These are phyloP conservation scores for Epicoccum sorghinum DNA, from an alignment of 2,329 filamentous ascomycete genomes.

Conservation along the genomic window DNA sequence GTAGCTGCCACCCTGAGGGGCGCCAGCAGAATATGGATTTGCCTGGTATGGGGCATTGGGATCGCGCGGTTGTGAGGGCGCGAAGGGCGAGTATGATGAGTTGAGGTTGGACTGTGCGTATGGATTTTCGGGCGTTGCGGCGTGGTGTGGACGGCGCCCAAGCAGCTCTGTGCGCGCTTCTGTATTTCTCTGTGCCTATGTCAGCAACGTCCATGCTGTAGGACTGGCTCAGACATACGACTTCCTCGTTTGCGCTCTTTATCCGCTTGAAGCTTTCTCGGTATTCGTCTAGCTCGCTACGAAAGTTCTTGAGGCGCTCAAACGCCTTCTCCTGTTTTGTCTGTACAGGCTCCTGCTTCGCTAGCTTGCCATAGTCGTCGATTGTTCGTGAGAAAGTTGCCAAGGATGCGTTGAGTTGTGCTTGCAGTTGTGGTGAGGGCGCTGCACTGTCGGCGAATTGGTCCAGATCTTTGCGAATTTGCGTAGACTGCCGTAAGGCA, in stretches of 20 bases:
- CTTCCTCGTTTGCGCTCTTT: slow-evolving; percentile 78
- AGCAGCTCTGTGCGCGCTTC: slow-evolving; percentile 82
- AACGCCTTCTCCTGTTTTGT: slow-evolving; percentile 91
- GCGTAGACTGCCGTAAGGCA: slow-evolving; percentile 81
- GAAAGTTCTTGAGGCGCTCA: slow-evolving; percentile 85
- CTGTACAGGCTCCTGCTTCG: slow-evolving; percentile 85
- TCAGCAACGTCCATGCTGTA: slow-evolving; percentile 4
- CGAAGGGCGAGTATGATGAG: slow-evolving; percentile 38
- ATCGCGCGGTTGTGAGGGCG: slow-evolving; percentile 36
- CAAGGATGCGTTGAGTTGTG: slow-evolving; percentile 57
- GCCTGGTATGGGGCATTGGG: slow-evolving; percentile 44
- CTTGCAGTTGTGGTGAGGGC: slow-evolving; percentile 67
- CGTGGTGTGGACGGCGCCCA: slow-evolving; percentile 79
- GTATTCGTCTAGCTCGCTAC: slow-evolving; percentile 80
- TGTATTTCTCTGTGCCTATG: slow-evolving; percentile 56
- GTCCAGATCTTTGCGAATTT: slow-evolving; percentile 77
- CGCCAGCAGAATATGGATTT: slow-evolving; percentile 50
- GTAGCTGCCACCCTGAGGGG: slow-evolving; percentile 58
- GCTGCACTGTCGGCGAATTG: slow-evolving; percentile 66
- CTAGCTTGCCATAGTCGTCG: slow-evolving; percentile 86
- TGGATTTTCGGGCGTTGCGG: slow-evolving; percentile 88
- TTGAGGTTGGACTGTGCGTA: slow-evolving; percentile 62
- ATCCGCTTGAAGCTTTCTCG: slow-evolving; percentile 77
- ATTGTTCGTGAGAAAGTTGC: slow-evolving; percentile 86
- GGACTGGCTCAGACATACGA: slow-evolving; percentile 50